Evolutionary conservation across 345 rosid species (phyloP).

Genomic region (Geranium rotundifolium): DNA sequence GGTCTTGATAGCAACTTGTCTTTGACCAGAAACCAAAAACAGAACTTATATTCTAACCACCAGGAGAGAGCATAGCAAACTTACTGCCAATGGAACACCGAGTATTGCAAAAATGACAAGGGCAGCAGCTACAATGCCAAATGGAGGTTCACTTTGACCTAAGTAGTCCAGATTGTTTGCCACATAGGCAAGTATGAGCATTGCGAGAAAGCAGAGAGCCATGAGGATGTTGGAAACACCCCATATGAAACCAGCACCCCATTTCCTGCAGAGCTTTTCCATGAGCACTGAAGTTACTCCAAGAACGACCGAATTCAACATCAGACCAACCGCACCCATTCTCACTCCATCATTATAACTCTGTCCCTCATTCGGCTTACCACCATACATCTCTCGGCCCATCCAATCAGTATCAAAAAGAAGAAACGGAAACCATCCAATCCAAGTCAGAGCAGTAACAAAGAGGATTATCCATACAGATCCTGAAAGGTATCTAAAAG

Average conservation of each 20-base stretch:
- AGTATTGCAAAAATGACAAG: slow-evolving; percentile 55
- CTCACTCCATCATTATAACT: slow-evolving; percentile 67
- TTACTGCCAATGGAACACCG: slow-evolving; percentile 89
- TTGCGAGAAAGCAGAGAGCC: slow-evolving; percentile 79
- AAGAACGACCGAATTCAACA: slow-evolving; percentile 81
- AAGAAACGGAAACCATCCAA: slow-evolving; percentile 88
- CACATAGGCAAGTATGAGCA: slow-evolving; percentile 54
- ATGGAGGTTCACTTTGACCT: slow-evolving; percentile 56
- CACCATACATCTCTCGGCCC: slow-evolving; percentile 93
- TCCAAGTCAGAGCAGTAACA: slow-evolving; percentile 80
- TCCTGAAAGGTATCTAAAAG: slow-evolving; percentile 66
- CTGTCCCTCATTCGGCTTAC: slow-evolving; percentile 62
- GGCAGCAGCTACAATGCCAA: slow-evolving; percentile 60
- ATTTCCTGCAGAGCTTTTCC: slow-evolving; percentile 90
- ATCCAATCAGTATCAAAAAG: slow-evolving; percentile 96
- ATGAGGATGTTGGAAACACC: slow-evolving; percentile 72
- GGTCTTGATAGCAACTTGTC: too few species aligned
- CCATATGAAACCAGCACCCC: slow-evolving; percentile 96
- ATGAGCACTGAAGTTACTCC: slow-evolving; percentile 86
- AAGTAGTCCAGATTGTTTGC: slow-evolving; percentile 43
- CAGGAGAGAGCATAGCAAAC: slow-evolving; percentile 18
- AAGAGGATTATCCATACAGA: slow-evolving; percentile 64
- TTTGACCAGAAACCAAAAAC: background rate
- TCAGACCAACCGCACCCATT: slow-evolving; percentile 79
- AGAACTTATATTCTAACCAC: background rate